These are phyloP conservation scores for Thermoascus crustaceus DNA, from an alignment of 2,329 filamentous ascomycete genomes.

Conservation along the genomic window DNA sequence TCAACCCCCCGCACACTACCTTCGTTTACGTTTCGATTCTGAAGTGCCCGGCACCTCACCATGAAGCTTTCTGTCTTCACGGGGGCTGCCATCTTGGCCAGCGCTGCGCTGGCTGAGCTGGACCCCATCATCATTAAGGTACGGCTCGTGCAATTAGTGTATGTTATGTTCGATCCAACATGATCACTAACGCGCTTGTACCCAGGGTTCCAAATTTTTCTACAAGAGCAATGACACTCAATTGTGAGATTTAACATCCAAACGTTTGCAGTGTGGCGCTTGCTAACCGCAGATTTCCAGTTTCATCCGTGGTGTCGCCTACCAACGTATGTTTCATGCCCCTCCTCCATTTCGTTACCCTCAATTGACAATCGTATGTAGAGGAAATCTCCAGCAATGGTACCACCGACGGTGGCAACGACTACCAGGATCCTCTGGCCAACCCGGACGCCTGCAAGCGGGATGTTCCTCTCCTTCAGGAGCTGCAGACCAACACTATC, in stretches of 20 bases:
- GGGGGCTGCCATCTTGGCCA: conserved; percentile 45
- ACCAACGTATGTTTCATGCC: conserved; percentile 56
- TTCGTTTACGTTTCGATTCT: conserved; percentile 4
- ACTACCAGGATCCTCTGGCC: conserved; percentile 76
- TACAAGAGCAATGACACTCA: conserved; percentile 71
- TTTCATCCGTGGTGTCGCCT: conserved; percentile 89
- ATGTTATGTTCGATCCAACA: neutral
- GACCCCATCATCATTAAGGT: conserved; percentile 58
- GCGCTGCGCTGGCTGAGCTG: conserved; percentile 45
- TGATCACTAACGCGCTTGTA: conserved; percentile 3
- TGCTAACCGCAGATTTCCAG: conserved; percentile 26
- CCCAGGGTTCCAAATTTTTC: conserved; percentile 76
- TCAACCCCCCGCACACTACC: neutral
- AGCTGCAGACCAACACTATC: conserved; percentile 83
- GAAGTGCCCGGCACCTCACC: conserved; percentile 21
- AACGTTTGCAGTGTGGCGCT: conserved; percentile 8
- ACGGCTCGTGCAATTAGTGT: conserved; percentile 9
- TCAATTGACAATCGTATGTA: conserved; percentile 14
- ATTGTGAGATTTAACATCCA: conserved; percentile 50
- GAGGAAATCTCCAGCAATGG: conserved; percentile 53
- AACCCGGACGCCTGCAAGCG: conserved; percentile 65
- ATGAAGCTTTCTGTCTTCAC: conserved; percentile 50
- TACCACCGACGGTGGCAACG: conserved; percentile 42
- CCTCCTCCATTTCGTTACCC: conserved; percentile 1
- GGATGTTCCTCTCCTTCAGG: conserved; percentile 71